Conservation (phyloP, 1,284 basidiomycete genomes). For the Baeospora myosura region DNA sequence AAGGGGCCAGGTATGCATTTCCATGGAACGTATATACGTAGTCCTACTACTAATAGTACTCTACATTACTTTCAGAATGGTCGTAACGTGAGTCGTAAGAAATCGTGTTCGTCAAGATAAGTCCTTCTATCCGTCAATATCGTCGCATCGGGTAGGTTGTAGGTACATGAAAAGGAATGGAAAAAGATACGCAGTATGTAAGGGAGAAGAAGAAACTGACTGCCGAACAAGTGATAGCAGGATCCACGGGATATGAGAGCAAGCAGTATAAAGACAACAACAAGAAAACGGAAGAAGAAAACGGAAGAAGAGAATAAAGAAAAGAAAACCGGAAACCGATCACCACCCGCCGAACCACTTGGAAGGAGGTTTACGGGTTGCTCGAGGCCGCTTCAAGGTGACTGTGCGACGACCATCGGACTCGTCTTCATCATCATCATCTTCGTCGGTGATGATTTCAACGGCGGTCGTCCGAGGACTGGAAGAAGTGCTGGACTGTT, state of each 20-base stretch:
- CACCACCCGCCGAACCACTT: conserved; percentile 37
- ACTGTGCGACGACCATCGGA: conserved; percentile 20
- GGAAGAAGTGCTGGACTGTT: conserved; percentile 43
- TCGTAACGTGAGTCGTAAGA: conserved; percentile 13
- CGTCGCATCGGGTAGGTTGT: conserved; percentile 3
- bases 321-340: conserved; percentile 16
- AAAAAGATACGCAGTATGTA: conserved; percentile 5
- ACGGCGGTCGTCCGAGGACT: conserved; percentile 66
- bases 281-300: conserved; percentile 5
- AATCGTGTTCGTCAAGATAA: conserved; percentile 14
- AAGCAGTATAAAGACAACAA: conserved; percentile 8
- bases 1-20: no score
- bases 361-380: conserved; percentile 29
- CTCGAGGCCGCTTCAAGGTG: conserved; percentile 23
- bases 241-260: conserved; percentile 11
- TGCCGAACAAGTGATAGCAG: conserved; percentile 12
- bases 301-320: conserved; percentile 18
- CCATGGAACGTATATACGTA: conserved; percentile 9
- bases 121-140: conserved; percentile 22
- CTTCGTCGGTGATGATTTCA: conserved; percentile 57
- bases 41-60: conserved; percentile 13
- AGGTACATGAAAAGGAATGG: conserved; percentile 4
- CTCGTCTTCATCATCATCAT: conserved; percentile 26
- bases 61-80: conserved; percentile 11
- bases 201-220: conserved; percentile 10